A percentile compares a stretch with the other conserved stretches of the same genome.
phyloP scores from a whole-genome alignment of 345 rosid species.

The Eucalyptus erythrocorys region DNA sequence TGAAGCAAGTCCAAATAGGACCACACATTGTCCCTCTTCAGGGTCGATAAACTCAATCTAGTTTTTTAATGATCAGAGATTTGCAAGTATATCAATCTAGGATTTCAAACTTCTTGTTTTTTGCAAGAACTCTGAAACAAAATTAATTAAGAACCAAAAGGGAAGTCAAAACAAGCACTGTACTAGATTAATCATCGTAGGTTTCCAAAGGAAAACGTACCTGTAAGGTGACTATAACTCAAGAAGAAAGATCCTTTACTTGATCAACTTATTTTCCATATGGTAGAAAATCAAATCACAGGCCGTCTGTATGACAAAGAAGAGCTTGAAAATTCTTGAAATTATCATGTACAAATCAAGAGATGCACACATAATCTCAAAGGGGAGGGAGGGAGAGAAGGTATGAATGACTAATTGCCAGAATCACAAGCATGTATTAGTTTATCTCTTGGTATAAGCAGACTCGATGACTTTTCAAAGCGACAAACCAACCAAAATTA shows the following conservation, averaged over 20 bases:
- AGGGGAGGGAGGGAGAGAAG: background rate
- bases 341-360: background rate
- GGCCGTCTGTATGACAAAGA: background rate
- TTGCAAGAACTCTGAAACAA: background rate
- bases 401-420: background rate
- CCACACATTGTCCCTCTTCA: background rate
- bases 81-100: background rate
- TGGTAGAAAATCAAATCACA: background rate
- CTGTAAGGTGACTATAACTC: background rate
- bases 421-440: background rate
- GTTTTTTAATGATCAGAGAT: background rate
- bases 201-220: background rate
- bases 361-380: background rate
- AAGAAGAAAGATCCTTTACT: background rate
- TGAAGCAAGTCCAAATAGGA: background rate
- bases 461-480: background rate
- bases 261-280: background rate
- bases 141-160: background rate
- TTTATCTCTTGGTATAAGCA: background rate
- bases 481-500: background rate
- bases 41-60: background rate
- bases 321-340: background rate
- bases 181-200: background rate
- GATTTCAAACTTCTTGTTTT: background rate
- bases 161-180: background rate